Conservation (phyloP, 306 rosid species). For the Vigna unguiculata region DNA sequence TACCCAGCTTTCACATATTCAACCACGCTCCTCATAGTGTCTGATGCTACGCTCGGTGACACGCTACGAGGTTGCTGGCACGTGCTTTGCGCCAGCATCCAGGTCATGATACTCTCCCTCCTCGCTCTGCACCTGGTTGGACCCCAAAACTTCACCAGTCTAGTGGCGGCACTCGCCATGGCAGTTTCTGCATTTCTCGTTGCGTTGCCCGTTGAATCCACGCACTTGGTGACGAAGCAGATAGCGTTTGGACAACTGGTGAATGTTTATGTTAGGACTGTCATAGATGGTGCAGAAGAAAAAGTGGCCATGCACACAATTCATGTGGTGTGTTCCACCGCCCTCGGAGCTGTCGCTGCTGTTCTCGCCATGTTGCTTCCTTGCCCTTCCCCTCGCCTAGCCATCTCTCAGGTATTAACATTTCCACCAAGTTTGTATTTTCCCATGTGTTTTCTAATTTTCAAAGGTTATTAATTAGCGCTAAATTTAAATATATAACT, state of each 20-base stretch:
- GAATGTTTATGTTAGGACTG: conserved; percentile 71
- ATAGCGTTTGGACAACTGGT: conserved; percentile 80
- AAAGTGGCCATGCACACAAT: conserved; percentile 55
- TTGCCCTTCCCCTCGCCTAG: conserved; percentile 69
- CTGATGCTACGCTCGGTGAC: conserved; percentile 75
- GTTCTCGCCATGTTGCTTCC: conserved; percentile 69
- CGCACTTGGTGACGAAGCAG: conserved; percentile 64
- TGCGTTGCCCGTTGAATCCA: conserved; percentile 70
- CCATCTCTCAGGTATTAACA: conserved; percentile 55
- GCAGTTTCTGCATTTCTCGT: conserved; percentile 54
- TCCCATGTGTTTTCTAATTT: background rate
- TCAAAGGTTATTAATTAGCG: too few relatives aligned
- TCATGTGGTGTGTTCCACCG: conserved; percentile 64
- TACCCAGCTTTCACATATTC: conserved; percentile 70
- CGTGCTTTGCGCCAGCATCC: conserved; percentile 56
- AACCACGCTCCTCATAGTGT: conserved; percentile 65
- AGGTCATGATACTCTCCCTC: conserved; percentile 49
- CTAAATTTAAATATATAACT: too few relatives aligned
- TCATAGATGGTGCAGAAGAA: conserved; percentile 49
- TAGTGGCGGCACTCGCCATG: conserved; percentile 52
- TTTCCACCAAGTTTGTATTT: background rate
- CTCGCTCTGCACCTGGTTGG: conserved; percentile 59
- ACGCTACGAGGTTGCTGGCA: conserved; percentile 67
- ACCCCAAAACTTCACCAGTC: conserved; percentile 44
- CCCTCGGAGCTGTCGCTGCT: conserved; percentile 81